Conservation (phyloP, 768 basidiomycete genomes). For the Russula sp. region DNA sequence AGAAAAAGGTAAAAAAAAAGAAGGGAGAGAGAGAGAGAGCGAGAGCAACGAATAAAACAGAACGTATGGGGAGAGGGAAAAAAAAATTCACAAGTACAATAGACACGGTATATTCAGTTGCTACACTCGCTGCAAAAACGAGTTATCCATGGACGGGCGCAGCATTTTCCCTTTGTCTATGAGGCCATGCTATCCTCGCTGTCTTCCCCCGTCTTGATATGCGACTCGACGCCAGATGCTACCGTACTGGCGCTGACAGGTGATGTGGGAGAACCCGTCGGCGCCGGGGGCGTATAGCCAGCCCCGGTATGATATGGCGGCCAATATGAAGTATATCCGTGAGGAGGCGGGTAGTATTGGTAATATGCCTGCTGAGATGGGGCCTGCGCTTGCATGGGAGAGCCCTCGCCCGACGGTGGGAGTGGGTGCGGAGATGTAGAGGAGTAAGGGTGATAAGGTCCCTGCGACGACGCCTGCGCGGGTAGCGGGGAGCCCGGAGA, state of each 20-base stretch:
- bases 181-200: conserved; percentile 13
- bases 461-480: conserved; percentile 6
- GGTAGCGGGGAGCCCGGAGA: conserved; percentile 11
- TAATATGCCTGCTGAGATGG: conserved; percentile 18
- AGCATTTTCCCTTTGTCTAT: neutral
- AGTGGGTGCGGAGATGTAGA: neutral
- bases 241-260: conserved; percentile 18
- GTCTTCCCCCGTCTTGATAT: conserved; percentile 18
- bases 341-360: conserved; percentile 17
- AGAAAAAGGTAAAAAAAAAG: neutral
- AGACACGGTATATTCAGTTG: conserved; percentile 3
- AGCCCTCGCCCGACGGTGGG: conserved; percentile 6
- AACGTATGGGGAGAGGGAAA: neutral
- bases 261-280: conserved; percentile 14
- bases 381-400: conserved; percentile 1
- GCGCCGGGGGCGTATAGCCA: conserved; percentile 11
- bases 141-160: neutral
- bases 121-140: neutral
- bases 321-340: conserved; percentile 21
- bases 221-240: conserved; percentile 15
- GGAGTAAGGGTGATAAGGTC: conserved; percentile 8
- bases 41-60: conserved; percentile 2
- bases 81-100: conserved; percentile 9
- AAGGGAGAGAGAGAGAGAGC: neutral
- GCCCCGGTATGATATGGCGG: conserved; percentile 8